Conservation (phyloP, 208 protist species). For the Porcisia deanei region DNA sequence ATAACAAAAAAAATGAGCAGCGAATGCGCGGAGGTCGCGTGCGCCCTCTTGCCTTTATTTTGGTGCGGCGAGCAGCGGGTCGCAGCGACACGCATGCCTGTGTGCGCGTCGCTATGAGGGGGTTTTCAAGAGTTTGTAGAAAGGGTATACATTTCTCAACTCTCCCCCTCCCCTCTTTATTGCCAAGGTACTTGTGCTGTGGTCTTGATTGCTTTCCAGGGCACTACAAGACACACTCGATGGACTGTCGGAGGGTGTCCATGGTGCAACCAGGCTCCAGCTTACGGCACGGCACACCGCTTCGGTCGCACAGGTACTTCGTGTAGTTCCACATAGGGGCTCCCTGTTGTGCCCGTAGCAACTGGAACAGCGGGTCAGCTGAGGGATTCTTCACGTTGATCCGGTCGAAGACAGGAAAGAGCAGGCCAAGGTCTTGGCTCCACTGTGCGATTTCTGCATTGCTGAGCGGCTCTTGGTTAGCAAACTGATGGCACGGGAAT, state of each 20-base stretch:
- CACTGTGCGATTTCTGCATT: slow-evolving; percentile 43
- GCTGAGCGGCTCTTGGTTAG: slow-evolving; percentile 60
- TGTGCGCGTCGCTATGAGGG: neutral
- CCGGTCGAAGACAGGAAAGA: slow-evolving; percentile 66
- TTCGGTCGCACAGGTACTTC: slow-evolving; percentile 63
- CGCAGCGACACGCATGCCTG: neutral
- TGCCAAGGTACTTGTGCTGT: neutral
- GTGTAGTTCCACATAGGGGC: slow-evolving; percentile 73
- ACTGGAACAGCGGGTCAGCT: slow-evolving; percentile 58
- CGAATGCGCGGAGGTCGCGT: too few relatives aligned
- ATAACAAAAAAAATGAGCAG: too few relatives aligned
- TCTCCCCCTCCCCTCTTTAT: neutral
- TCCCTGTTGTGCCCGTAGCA: slow-evolving; percentile 52
- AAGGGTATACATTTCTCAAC: neutral
- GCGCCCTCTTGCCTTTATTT: neutral
- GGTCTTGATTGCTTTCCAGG: neutral
- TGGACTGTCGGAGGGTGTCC: slow-evolving; percentile 20
- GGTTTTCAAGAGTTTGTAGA: neutral
- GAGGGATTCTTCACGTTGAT: slow-evolving; percentile 50
- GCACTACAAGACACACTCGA: slow-evolving; percentile 27
- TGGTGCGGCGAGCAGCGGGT: neutral
- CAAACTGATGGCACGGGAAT: slow-evolving; percentile 71
- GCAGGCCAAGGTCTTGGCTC: slow-evolving; percentile 23
- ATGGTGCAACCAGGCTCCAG: slow-evolving; percentile 30
- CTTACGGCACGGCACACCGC: slow-evolving; percentile 40